Percentiles rank a stretch among this genome's conserved stretches.
phyloP scores from a whole-genome alignment of 2,329 filamentous ascomycete genomes.

The Grosmannia serpens region DNA sequence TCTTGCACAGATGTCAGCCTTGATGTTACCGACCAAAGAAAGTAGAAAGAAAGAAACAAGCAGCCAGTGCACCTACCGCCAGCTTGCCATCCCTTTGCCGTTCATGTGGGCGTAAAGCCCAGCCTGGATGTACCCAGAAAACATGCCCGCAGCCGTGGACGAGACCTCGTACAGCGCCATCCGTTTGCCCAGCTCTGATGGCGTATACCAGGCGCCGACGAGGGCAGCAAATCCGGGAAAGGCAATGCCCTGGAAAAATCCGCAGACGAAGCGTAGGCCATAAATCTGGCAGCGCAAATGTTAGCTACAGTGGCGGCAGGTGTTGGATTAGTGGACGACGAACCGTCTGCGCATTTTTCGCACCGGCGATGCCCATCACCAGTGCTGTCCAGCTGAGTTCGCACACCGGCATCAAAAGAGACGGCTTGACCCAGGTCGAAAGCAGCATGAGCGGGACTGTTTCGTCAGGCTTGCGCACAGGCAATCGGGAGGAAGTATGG shows the following conservation, averaged over 20 bases:
- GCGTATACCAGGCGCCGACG: background rate
- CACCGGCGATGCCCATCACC: background rate
- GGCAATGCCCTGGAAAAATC: background rate
- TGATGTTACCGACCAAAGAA: too few relatives aligned
- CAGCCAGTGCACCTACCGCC: constrained; percentile 18
- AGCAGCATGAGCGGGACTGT: background rate
- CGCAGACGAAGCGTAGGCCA: background rate
- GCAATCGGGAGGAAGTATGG: background rate
- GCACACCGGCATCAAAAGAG: background rate
- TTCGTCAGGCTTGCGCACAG: too few relatives aligned
- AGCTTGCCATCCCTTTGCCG: constrained; percentile 17
- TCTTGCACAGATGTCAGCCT: background rate
- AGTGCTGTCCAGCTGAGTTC: background rate
- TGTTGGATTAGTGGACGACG: background rate
- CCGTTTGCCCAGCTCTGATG: constrained; percentile 1
- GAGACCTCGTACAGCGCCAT: background rate
- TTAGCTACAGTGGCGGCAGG: background rate
- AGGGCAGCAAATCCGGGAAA: background rate
- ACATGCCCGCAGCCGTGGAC: background rate
- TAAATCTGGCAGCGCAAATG: background rate
- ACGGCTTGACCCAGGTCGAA: background rate
- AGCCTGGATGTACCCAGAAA: constrained; percentile 23
- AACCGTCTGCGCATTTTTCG: background rate
- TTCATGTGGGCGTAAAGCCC: constrained; percentile 22
- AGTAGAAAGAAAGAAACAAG: background rate